Evolutionary conservation across 345 rosid genomes (phyloP).

Genomic region (Sapria himalayana): DNA sequence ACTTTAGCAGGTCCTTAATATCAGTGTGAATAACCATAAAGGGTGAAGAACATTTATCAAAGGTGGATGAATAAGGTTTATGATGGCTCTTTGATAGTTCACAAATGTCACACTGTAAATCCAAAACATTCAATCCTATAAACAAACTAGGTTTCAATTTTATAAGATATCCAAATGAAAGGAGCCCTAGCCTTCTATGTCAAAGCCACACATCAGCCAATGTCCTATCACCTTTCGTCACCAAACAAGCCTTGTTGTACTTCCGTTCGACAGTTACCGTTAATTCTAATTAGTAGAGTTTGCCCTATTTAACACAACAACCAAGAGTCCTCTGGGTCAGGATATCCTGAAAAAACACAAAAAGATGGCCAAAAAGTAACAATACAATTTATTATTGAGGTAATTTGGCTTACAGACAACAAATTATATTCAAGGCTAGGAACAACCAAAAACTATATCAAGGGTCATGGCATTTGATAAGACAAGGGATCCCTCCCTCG

Average conservation of each 20-base stretch:
- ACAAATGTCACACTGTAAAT: conserved; percentile 3
- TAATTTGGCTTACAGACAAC: background rate
- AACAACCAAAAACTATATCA: too few relatives aligned
- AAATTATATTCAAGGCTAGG: background rate
- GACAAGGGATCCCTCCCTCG: background rate
- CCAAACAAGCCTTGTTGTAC: background rate
- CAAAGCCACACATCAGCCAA: background rate
- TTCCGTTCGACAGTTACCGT: background rate
- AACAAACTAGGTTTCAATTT: conserved; percentile 4
- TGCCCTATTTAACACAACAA: too few relatives aligned
- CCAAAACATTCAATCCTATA: background rate
- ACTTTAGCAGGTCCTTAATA: conserved; percentile 1
- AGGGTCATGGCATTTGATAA: background rate
- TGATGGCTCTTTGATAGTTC: conserved; percentile 2
- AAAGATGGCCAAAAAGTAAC: background rate
- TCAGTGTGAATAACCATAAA: conserved; percentile 3
- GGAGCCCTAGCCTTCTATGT: background rate
- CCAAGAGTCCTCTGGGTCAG: too few relatives aligned
- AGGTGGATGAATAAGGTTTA: background rate
- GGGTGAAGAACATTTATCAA: background rate
- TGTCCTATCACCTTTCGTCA: background rate
- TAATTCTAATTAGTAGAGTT: too few relatives aligned
- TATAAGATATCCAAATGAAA: background rate
- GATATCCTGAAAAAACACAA: background rate
- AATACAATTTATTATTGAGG: too few relatives aligned